phyloP scores from a whole-genome alignment of 2,329 filamentous ascomycete genomes.

The Fusarium pseudograminearum region DNA sequence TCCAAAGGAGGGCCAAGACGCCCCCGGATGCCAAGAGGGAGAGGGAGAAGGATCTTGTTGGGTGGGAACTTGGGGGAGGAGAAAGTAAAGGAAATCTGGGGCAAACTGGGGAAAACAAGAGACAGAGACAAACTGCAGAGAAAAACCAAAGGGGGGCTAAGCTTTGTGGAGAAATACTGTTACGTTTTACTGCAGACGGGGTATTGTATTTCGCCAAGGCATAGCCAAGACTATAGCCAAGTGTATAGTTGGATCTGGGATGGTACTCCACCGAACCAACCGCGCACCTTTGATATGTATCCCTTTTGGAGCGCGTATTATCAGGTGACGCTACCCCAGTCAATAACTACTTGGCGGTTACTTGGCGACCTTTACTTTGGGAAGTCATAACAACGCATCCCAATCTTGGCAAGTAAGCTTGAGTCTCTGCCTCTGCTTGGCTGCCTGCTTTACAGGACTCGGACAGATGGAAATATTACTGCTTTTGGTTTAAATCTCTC shows the following conservation, averaged over 20 bases:
- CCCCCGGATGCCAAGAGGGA: slow-evolving; percentile 26
- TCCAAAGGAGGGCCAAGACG: slow-evolving; percentile 7
- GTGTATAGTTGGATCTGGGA: slow-evolving; percentile 12
- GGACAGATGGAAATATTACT: slow-evolving; percentile 24
- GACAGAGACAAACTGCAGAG: not conserved
- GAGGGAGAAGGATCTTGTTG: not conserved
- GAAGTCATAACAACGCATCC: slow-evolving; percentile 31
- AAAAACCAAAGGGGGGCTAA: slow-evolving; percentile 5
- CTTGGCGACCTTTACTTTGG: slow-evolving; percentile 21
- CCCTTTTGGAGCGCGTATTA: slow-evolving; percentile 1
- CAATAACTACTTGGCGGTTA: not conserved
- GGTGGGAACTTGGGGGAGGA: not conserved
- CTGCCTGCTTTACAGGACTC: slow-evolving; percentile 8
- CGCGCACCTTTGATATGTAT: not conserved
- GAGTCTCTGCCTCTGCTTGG: slow-evolving; percentile 10
- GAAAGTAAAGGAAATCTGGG: slow-evolving; percentile 11
- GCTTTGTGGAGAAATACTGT: slow-evolving; percentile 27
- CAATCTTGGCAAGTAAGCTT: slow-evolving; percentile 31
- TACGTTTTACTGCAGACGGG: slow-evolving; percentile 8
- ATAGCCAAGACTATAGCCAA: slow-evolving; percentile 27
- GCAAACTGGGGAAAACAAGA: slow-evolving; percentile 12
- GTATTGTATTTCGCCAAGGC: slow-evolving; percentile 16
- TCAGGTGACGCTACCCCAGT: slow-evolving; percentile 24
- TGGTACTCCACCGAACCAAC: slow-evolving; percentile 12
- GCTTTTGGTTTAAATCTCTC: slow-evolving; percentile 15